phyloP scores from a whole-genome alignment of 805 yeast genomes.

The Lipomyces yamadae region DNA sequence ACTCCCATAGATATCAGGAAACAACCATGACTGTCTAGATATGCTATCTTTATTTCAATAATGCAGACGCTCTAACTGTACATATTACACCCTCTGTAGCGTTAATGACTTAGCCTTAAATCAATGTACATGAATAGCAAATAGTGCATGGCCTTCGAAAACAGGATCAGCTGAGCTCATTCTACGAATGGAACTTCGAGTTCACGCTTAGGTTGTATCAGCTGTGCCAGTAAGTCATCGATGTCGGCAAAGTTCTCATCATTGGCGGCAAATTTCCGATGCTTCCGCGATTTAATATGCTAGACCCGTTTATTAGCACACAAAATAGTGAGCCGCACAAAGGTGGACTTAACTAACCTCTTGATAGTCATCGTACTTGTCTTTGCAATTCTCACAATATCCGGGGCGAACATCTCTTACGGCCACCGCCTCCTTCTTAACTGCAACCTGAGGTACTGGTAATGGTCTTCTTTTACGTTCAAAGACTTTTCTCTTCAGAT shows the following conservation, averaged over 20 bases:
- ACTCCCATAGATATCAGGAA: neutral
- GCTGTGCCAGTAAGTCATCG: constrained; percentile 63
- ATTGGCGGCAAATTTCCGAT: constrained; percentile 76
- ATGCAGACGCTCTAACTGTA: constrained; percentile 2
- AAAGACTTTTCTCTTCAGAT: constrained; percentile 50
- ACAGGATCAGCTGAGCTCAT: neutral
- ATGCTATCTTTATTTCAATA: neutral
- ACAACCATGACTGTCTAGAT: neutral
- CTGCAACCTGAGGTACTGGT: constrained; percentile 35
- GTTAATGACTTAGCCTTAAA: neutral
- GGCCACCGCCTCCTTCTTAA: constrained; percentile 37
- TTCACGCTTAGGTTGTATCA: constrained; percentile 13
- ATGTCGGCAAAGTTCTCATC: constrained; percentile 74
- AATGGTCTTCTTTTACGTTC: constrained; percentile 37
- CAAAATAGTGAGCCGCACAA: neutral
- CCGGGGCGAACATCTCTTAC: constrained; percentile 55
- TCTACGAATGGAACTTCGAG: neutral
- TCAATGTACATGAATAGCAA: neutral
- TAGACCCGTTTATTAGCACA: constrained; percentile 7
- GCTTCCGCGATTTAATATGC: constrained; percentile 72
- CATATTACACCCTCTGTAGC: neutral
- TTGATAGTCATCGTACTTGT: constrained; percentile 76
- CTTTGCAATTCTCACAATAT: constrained; percentile 92
- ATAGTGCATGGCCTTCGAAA: neutral
- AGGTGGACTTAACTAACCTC: constrained; percentile 44